Percentiles rank a stretch among this genome's conserved stretches.
Conservation (phyloP, 495 filamentous ascomycete species). For the Lentithecium fluviatile region DNA sequence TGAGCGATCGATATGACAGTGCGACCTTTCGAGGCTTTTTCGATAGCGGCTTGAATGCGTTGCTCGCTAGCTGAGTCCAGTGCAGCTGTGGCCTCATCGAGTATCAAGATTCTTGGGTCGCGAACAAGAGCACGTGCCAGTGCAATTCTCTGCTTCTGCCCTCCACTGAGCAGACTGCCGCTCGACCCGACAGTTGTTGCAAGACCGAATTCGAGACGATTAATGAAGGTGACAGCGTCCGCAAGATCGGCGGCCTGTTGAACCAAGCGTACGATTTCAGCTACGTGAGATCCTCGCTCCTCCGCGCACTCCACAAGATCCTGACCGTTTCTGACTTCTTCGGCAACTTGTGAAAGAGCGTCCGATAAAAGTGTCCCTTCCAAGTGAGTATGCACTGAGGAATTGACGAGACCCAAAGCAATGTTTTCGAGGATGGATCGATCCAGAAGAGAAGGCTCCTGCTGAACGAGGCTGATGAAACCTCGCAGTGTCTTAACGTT, state of each 20-base stretch:
- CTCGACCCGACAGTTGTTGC: conserved; percentile 42
- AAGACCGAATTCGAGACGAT: conserved; percentile 38
- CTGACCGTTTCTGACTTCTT: conserved; percentile 42
- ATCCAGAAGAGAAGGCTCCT: conserved; percentile 84
- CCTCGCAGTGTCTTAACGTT: conserved; percentile 57
- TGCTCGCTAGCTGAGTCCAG: conserved; percentile 85
- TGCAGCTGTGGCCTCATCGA: conserved; percentile 87
- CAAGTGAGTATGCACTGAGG: conserved; percentile 50
- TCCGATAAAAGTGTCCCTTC: conserved; percentile 39
- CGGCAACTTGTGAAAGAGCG: conserved; percentile 41
- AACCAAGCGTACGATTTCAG: conserved; percentile 47
- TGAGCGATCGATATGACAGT: conserved; percentile 86
- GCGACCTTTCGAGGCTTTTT: conserved; percentile 39
- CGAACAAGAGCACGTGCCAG: conserved; percentile 55
- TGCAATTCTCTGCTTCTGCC: conserved; percentile 47
- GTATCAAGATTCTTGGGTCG: conserved; percentile 73
- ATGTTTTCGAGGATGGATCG: conserved; percentile 77
- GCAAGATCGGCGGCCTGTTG: conserved; percentile 46
- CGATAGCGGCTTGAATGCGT: conserved; percentile 54
- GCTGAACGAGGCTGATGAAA: conserved; percentile 74
- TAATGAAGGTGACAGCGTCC: conserved; percentile 41
- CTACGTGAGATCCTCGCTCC: conserved; percentile 38
- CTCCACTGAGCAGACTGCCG: conserved; percentile 43
- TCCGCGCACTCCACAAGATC: conserved; percentile 42
- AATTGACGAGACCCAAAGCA: conserved; percentile 64